A percentile compares a stretch with the other conserved stretches of the same genome.
These are phyloP conservation scores for Meripilus lineatus DNA, from an alignment of 1,284 basidiomycete genomes.

Conservation along the genomic window DNA sequence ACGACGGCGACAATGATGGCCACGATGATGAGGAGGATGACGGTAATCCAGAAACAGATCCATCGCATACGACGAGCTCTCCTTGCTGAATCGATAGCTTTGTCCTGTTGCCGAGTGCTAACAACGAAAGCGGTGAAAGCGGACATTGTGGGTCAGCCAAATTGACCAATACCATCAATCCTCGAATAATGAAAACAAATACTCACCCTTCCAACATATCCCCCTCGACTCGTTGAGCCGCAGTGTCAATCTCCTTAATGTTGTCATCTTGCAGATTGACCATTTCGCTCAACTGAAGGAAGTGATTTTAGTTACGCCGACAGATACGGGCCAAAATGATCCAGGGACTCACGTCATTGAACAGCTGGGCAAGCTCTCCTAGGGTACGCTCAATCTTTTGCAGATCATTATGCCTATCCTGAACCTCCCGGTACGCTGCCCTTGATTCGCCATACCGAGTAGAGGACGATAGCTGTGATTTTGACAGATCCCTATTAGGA, in stretches of 20 bases:
- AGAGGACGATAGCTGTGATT: slow-evolving; percentile 67
- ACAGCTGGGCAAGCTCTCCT: slow-evolving; percentile 84
- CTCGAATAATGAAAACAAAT: slow-evolving; percentile 11
- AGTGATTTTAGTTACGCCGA: slow-evolving; percentile 10
- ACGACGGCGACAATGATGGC: slow-evolving; percentile 50
- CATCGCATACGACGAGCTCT: slow-evolving; percentile 75
- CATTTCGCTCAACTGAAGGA: slow-evolving; percentile 66
- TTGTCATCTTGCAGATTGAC: slow-evolving; percentile 79
- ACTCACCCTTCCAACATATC: slow-evolving; percentile 72
- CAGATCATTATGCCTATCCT: slow-evolving; percentile 87
- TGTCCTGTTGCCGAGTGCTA: slow-evolving; percentile 63
- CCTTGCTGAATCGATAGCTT: slow-evolving; percentile 66
- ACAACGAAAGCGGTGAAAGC: neutral
- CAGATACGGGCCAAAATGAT: neutral
- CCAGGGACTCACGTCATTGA: slow-evolving; percentile 58
- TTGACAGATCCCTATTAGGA: neutral
- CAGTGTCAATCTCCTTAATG: slow-evolving; percentile 59
- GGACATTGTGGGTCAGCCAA: neutral
- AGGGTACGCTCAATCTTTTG: slow-evolving; percentile 84
- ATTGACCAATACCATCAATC: neutral
- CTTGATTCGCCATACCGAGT: slow-evolving; percentile 82
- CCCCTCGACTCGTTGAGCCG: slow-evolving; percentile 56
- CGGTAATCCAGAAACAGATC: slow-evolving; percentile 69
- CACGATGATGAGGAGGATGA: slow-evolving; percentile 44
- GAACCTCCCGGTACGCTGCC: slow-evolving; percentile 85